Percentiles rank a stretch among this genome's conserved stretches.
Evolutionary conservation across 2,329 filamentous ascomycete genomes (phyloP).

Genomic region (Sordariomycetes sp.): DNA sequence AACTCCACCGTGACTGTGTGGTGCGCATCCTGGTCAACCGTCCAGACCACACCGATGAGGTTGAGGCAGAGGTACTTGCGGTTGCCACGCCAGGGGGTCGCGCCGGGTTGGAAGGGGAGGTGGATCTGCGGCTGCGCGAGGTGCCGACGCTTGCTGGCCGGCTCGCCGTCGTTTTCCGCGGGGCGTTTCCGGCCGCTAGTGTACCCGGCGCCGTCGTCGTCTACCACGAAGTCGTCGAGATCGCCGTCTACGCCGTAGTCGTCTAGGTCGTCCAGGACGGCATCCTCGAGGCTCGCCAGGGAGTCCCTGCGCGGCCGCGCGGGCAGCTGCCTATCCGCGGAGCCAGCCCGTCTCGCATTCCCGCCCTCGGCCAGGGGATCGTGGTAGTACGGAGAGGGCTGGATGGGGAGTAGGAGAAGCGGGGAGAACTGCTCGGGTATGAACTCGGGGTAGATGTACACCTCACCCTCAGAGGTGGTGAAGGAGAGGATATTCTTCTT

Average conservation of each 20-base stretch:
- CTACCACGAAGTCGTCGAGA: conserved; percentile 75
- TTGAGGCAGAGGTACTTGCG: conserved; percentile 89
- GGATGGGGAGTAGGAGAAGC: conserved; percentile 42
- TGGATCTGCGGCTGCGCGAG: conserved; percentile 50
- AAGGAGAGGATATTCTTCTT: conserved; percentile 75
- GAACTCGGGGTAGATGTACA: conserved; percentile 76
- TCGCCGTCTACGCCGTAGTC: conserved; percentile 31
- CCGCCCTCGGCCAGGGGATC: conserved; percentile 60
- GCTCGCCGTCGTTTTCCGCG: conserved; percentile 37
- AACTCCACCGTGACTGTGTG: conserved; percentile 96
- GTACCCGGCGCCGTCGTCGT: conserved; percentile 92
- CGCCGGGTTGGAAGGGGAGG: conserved; percentile 75
- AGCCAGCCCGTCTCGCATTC: conserved; percentile 39
- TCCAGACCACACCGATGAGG: conserved; percentile 90
- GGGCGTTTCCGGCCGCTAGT: conserved; percentile 38
- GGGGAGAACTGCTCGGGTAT: conserved; percentile 43
- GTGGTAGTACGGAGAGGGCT: conserved; percentile 77
- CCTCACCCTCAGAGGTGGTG: conserved; percentile 81
- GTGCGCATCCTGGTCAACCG: conserved; percentile 84
- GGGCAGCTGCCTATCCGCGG: conserved; percentile 6
- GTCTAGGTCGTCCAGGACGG: conserved; percentile 52
- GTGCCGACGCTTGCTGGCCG: conserved; percentile 34
- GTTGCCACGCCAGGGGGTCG: conserved; percentile 91
- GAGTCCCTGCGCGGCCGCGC: conserved; percentile 25
- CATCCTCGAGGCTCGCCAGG: conserved; percentile 60